Conservation (phyloP, 2,329 filamentous ascomycete genomes). For the Ceratocystis albifundus region DNA sequence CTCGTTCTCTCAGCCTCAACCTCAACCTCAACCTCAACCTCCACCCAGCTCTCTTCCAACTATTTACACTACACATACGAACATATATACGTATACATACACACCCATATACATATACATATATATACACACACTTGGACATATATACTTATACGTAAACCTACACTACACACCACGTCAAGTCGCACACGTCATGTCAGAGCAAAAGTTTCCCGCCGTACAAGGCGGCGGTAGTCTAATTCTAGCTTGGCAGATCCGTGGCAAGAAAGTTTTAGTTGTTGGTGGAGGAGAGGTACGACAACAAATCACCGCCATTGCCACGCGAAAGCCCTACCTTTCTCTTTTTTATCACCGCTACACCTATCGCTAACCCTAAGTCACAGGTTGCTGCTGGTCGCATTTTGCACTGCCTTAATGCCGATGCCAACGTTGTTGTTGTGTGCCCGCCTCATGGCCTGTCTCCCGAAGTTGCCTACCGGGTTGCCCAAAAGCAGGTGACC, state of each 20-base stretch:
- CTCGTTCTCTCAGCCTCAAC: too few species aligned
- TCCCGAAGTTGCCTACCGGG: conserved; percentile 73
- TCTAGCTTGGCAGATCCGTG: conserved; percentile 86
- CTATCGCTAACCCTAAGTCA: conserved; percentile 23
- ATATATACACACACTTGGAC: too few species aligned
- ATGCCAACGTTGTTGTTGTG: conserved; percentile 78
- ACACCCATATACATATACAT: too few species aligned
- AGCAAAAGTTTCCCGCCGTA: conserved; percentile 56
- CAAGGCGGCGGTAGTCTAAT: conserved; percentile 89
- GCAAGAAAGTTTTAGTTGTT: conserved; percentile 81
- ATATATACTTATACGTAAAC: too few species aligned
- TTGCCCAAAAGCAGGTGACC: conserved; percentile 61
- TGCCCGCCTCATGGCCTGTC: conserved; percentile 71
- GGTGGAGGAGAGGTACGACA: conserved; percentile 75
- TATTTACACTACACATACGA: too few species aligned
- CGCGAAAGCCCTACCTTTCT: conserved; percentile 4
- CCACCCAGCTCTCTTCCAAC: too few species aligned
- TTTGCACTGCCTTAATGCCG: conserved; percentile 85
- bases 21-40: too few species aligned
- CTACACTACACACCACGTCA: too few species aligned
- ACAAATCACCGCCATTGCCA: not conserved
- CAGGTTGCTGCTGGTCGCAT: conserved; percentile 94
- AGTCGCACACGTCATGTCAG: conserved; percentile 22
- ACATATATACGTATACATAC: too few species aligned
- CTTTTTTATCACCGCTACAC: not conserved